phyloP scores from a whole-genome alignment of 2,329 filamentous ascomycete genomes.

The Pseudogymnoascus sp. region DNA sequence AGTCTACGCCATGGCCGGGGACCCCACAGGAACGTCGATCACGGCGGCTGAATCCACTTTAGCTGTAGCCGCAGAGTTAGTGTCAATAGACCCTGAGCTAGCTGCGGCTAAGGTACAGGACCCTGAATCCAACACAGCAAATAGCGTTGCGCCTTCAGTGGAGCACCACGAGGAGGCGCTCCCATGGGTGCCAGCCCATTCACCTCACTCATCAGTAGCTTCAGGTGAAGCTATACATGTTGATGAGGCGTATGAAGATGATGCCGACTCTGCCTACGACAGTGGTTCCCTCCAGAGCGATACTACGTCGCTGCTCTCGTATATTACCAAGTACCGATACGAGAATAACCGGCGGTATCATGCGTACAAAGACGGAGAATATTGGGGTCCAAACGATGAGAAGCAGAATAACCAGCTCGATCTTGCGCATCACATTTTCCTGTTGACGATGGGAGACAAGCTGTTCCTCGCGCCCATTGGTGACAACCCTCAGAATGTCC shows the following conservation, averaged over 20 bases:
- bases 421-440: slow-evolving; percentile 24
- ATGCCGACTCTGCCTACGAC: slow-evolving; percentile 11
- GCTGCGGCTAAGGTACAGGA: background rate
- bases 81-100: background rate
- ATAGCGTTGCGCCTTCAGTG: background rate
- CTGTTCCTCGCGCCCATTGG: slow-evolving; percentile 27
- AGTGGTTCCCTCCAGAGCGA: slow-evolving; percentile 12
- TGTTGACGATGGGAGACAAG: slow-evolving; percentile 20
- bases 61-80: background rate
- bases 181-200: background rate
- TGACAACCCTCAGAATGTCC: slow-evolving; percentile 26
- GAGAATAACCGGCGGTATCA: slow-evolving; percentile 46
- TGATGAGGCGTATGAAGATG: background rate
- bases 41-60: background rate
- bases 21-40: background rate
- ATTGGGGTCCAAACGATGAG: slow-evolving; percentile 28
- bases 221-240: background rate
- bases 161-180: background rate
- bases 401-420: slow-evolving; percentile 26
- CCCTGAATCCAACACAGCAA: background rate
- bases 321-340: slow-evolving; percentile 23
- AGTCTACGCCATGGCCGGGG: background rate
- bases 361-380: slow-evolving; percentile 36
- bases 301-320: slow-evolving; percentile 19
- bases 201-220: background rate